phyloP scores from a whole-genome alignment of 2,329 filamentous ascomycete genomes.

The Calonectria henricotiae region DNA sequence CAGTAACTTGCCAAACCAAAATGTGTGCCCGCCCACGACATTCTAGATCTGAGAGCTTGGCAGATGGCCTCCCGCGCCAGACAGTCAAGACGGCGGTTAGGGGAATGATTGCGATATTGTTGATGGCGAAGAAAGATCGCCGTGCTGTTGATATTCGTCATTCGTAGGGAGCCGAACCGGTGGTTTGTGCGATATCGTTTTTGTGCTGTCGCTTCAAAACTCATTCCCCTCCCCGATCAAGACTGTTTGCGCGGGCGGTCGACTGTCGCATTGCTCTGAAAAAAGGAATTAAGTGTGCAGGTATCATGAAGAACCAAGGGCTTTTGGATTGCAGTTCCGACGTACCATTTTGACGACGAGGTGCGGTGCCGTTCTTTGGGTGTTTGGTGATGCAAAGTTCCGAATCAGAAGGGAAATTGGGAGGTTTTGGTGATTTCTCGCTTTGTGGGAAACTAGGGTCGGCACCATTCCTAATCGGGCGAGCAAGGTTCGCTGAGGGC shows the following conservation, averaged over 20 bases:
- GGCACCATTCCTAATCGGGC: conserved; percentile 56
- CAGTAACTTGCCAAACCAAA: conserved; percentile 49
- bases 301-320: conserved; percentile 36
- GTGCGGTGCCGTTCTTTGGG: conserved; percentile 62
- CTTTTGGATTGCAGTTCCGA: conserved; percentile 49
- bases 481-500: conserved; percentile 50
- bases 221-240: conserved; percentile 48
- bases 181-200: conserved; percentile 42
- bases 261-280: conserved; percentile 47
- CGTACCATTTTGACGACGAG: conserved; percentile 69
- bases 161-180: conserved; percentile 40
- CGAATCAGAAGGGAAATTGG: conserved; percentile 59
- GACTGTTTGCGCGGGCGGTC: conserved; percentile 56
- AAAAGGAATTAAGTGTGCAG: conserved; percentile 26
- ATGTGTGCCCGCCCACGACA: conserved; percentile 29
- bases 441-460: conserved; percentile 65
- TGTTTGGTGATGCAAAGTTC: conserved; percentile 63
- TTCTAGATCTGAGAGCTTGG: conserved; percentile 35
- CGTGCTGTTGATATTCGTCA: conserved; percentile 37
- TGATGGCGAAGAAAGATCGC: conserved; percentile 21
- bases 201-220: conserved; percentile 47
- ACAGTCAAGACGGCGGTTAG: conserved; percentile 44
- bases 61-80: conserved; percentile 38
- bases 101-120: conserved; percentile 25
- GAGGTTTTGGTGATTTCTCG: conserved; percentile 63